Evolutionary conservation across 495 filamentous ascomycete genomes (phyloP).

Genomic region (Annulohypoxylon bovei): DNA sequence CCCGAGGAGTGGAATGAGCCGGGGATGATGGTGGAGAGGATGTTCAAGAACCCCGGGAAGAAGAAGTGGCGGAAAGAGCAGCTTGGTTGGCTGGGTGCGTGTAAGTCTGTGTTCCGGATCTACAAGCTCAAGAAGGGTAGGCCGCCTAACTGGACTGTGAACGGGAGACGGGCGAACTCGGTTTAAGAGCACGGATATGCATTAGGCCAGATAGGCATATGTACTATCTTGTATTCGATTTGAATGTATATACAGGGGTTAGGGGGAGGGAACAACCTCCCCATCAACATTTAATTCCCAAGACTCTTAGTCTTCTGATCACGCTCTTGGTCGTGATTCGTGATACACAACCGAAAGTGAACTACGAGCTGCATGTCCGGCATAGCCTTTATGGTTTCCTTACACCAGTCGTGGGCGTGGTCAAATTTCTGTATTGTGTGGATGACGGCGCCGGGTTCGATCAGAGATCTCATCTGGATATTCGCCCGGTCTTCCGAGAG

Average conservation of each 20-base stretch:
- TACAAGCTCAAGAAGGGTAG: slow-evolving; percentile 43
- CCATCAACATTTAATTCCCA: slow-evolving; percentile 7
- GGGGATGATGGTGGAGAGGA: slow-evolving; percentile 49
- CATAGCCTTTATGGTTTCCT: slow-evolving; percentile 24
- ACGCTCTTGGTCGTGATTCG: slow-evolving; percentile 19
- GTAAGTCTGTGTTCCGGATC: slow-evolving; percentile 34
- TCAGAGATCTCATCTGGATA: slow-evolving; percentile 23
- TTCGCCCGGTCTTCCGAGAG: slow-evolving; percentile 11
- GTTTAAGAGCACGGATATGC: not conserved
- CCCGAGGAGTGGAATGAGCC: slow-evolving; percentile 35
- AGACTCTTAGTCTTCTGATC: not conserved
- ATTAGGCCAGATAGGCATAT: not conserved
- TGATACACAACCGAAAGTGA: slow-evolving; percentile 35
- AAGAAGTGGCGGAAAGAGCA: slow-evolving; percentile 53
- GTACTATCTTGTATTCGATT: slow-evolving; percentile 1
- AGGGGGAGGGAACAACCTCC: not conserved
- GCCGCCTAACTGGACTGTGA: slow-evolving; percentile 25
- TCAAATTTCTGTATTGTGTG: slow-evolving; percentile 30
- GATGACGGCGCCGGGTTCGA: slow-evolving; percentile 30
- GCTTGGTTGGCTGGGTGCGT: slow-evolving; percentile 55
- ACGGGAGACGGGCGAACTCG: slow-evolving; percentile 19
- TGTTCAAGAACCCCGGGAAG: slow-evolving; percentile 36
- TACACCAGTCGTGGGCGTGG: slow-evolving; percentile 23
- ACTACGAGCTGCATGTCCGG: slow-evolving; percentile 37
- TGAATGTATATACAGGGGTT: not conserved